Evolutionary conservation across 2,329 filamentous ascomycete genomes (phyloP).

Genomic region (Cladosporium sp.): DNA sequence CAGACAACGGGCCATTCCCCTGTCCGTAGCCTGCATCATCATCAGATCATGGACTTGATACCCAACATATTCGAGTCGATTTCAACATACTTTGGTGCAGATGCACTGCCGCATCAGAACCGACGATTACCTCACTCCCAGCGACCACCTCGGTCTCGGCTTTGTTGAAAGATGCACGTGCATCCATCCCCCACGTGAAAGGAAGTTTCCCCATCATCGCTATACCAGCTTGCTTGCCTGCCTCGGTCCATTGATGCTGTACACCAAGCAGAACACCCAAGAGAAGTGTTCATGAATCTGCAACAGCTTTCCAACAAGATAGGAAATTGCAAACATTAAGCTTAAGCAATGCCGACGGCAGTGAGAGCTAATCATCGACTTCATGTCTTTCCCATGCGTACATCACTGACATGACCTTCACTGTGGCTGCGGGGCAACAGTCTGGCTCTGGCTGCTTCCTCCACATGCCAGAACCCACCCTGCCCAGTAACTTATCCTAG

Average conservation of each 20-base stretch:
- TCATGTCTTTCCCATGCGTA: neutral
- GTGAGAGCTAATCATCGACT: neutral
- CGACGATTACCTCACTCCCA: neutral
- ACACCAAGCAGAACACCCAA: neutral
- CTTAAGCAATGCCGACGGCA: neutral
- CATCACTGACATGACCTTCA: neutral
- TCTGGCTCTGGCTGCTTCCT: slow-evolving; percentile 3
- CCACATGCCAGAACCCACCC: slow-evolving; percentile 16
- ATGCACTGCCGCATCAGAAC: neutral
- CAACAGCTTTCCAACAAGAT: neutral
- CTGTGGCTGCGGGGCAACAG: slow-evolving; percentile 5
- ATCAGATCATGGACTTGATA: neutral
- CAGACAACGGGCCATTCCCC: neutral
- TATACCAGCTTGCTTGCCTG: neutral
- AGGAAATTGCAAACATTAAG: neutral
- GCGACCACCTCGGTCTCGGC: slow-evolving; percentile 4
- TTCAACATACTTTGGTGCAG: neutral
- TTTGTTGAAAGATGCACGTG: neutral
- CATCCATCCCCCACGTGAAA: slow-evolving; percentile 1
- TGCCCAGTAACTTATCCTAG: neutral
- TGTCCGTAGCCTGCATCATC: neutral
- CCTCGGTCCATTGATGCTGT: neutral
- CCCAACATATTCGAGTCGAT: neutral
- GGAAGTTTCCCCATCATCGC: neutral
- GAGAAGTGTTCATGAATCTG: neutral